These are phyloP conservation scores for Coemansia sp. DNA, from an alignment of 192 early-diverging fungal genomes.

Conservation along the genomic window DNA sequence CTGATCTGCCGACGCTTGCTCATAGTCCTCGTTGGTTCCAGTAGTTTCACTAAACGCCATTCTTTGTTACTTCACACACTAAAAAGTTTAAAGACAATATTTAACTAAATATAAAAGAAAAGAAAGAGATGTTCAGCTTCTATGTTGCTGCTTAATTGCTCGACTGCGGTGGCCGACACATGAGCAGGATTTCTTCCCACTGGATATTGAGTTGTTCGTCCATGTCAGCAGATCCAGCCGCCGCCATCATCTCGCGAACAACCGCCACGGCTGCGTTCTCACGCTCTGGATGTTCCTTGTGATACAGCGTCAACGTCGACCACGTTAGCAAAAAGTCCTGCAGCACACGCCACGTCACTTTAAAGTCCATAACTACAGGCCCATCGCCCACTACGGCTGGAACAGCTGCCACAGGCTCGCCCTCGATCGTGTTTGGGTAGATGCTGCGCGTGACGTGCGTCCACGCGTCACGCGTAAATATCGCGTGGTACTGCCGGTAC, in stretches of 20 bases:
- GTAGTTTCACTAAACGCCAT: not conserved
- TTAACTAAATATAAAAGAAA: too few species aligned
- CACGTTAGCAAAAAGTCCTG: constrained; percentile 27
- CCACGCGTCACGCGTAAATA: constrained; percentile 16
- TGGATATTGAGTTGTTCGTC: constrained; percentile 31
- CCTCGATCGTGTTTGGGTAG: constrained; percentile 20
- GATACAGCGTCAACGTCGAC: constrained; percentile 20
- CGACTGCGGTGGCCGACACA: constrained; percentile 24
- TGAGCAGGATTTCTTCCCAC: constrained; percentile 36
- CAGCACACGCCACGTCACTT: constrained; percentile 28
- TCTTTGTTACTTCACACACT: not conserved
- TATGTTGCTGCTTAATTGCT: not conserved
- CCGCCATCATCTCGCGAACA: constrained; percentile 38
- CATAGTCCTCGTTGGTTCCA: not conserved
- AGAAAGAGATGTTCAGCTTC: too few species aligned
- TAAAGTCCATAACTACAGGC: constrained; percentile 25
- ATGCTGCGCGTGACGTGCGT: constrained; percentile 21
- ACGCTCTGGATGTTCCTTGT: constrained; percentile 23
- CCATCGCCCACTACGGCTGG: constrained; percentile 9
- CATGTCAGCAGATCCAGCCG: constrained; percentile 24
- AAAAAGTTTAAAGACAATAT: too few species aligned
- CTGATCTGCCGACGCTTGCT: constrained; percentile 12
- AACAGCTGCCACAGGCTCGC: constrained; percentile 8
- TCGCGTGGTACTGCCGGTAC: constrained; percentile 29
- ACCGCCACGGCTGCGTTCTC: constrained; percentile 11